Base-by-base conservation (phyloP, 495 filamentous ascomycete species). In the Lepraria neglecta region DNA sequence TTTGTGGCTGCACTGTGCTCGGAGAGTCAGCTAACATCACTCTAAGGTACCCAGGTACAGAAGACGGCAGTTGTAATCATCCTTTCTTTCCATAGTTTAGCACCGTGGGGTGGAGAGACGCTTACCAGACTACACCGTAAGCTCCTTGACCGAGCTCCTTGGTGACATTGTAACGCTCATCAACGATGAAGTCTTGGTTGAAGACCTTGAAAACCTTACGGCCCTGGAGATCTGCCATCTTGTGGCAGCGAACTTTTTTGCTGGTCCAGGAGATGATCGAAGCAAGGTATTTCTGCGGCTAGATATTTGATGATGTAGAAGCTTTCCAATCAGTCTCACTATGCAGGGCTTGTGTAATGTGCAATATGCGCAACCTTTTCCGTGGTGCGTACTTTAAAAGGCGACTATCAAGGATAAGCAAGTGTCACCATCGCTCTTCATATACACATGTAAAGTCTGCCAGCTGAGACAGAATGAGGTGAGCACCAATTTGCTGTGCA, bases 161-260 rank as follows among this genome's bases (percentile, higher is more conserved):
- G 58, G 92, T 98, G 64, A 98, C 94, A 71, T 87, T 95, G 78
- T 98, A 98, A 56, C 95, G 84, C 75, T 97, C 92, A 72, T 96
- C 95, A 64, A 98, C 94, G 65, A 97, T 87, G 70, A 98, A 98
- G 78, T 98, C 94, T 74, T 98, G 94, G 82, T 97, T 97, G 79
- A 98, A 98, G 70, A 97, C 94, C 87, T 97, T 97, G 83, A 97
- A 98, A 75, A 91, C 82, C 80, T 95, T 96, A 71, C 92, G 88
- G 71, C 89, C 89, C 65, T 85, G 83, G 56, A 95, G 77, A 73
- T 91, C 88, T 67, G 82, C 78, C 88, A 91, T 92, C 0, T 43
- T 60, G 33, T 30, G 27, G 17, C 14, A 17, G 46, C 50, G 10
- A n/a, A 3, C 21, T 21, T 15, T 0, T 31, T 19, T 19, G 19